Evolutionary conservation across 257 asterid species (phyloP).

Genomic region (Solanum pinnatisectum): DNA sequence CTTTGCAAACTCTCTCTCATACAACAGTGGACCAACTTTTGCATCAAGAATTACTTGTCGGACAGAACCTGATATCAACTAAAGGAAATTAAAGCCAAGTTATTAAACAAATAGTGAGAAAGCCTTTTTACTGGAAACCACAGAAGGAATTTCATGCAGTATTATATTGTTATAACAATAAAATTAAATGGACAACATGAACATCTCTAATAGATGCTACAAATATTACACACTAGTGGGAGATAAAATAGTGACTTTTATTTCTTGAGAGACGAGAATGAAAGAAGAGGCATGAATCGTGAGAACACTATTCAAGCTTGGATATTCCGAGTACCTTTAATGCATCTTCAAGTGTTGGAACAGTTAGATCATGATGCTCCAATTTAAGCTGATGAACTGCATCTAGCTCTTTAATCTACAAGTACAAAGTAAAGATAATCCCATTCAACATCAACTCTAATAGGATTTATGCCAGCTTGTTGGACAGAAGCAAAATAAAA

Average conservation of each 20-base stretch:
- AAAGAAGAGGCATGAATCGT: background rate
- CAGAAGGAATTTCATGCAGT: background rate
- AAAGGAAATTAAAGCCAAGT: conserved; percentile 21
- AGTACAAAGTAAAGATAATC: conserved; percentile 18
- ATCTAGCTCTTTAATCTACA: conserved; percentile 63
- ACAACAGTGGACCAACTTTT: conserved; percentile 84
- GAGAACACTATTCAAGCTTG: background rate
- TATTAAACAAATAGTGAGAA: conserved; percentile 4
- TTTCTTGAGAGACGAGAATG: background rate
- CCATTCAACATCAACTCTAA: conserved; percentile 7
- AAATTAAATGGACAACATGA: background rate
- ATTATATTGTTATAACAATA: background rate
- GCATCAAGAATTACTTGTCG: conserved; percentile 78
- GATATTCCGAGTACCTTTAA: conserved; percentile 35
- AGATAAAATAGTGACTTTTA: background rate
- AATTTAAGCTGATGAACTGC: conserved; percentile 31
- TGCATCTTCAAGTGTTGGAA: conserved; percentile 83
- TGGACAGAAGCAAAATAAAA: background rate
- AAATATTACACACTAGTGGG: background rate
- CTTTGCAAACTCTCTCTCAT: conserved; percentile 69
- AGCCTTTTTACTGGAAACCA: background rate
- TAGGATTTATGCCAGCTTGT: background rate
- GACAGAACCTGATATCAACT: conserved; percentile 76
- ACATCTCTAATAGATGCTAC: background rate
- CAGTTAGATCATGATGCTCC: conserved; percentile 41